Conservation (phyloP, 2,329 filamentous ascomycete species). For the Rasamsonia emersonii region DNA sequence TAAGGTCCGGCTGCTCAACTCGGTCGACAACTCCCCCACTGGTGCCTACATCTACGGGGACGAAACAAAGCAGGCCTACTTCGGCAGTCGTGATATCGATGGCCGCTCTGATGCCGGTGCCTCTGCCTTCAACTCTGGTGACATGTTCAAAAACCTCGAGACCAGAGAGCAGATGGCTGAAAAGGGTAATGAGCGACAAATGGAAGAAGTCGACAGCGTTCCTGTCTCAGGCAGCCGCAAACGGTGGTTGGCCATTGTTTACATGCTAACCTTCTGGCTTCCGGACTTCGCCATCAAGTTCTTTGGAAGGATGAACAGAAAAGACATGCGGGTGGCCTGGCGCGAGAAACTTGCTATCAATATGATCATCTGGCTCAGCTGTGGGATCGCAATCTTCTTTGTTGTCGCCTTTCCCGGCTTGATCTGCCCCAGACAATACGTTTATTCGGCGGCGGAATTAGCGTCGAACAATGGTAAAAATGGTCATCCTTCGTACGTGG, state of each 20-base stretch:
- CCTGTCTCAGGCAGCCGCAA: constrained; percentile 71
- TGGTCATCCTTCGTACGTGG: constrained; percentile 56
- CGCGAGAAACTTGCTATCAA: constrained; percentile 97
- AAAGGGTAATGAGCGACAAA: constrained; percentile 81
- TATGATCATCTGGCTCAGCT: constrained; percentile 88
- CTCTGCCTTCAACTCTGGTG: constrained; percentile 83
- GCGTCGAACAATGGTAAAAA: constrained; percentile 64
- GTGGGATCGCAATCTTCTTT: constrained; percentile 72
- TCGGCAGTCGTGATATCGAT: constrained; percentile 70
- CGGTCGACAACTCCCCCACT: constrained; percentile 39
- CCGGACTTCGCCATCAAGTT: constrained; percentile 74
- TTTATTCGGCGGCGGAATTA: constrained; percentile 73
- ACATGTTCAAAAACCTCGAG: constrained; percentile 97
- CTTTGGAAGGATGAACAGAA: constrained; percentile 78
- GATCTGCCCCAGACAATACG: constrained; percentile 85
- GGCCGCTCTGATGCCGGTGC: constrained; percentile 82
- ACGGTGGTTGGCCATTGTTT: constrained; percentile 82
- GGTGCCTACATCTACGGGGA: constrained; percentile 57
- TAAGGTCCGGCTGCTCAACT: constrained; percentile 47
- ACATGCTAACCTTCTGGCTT: constrained; percentile 73
- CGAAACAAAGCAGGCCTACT: constrained; percentile 74
- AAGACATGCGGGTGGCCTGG: constrained; percentile 89
- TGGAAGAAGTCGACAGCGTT: constrained; percentile 83
- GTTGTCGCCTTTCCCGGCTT: constrained; percentile 78
- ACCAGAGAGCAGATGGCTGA: constrained; percentile 92